Evolutionary conservation across 164 flowering plant genomes (phyloP).

Genomic region (Macadamia tetraphylla): DNA sequence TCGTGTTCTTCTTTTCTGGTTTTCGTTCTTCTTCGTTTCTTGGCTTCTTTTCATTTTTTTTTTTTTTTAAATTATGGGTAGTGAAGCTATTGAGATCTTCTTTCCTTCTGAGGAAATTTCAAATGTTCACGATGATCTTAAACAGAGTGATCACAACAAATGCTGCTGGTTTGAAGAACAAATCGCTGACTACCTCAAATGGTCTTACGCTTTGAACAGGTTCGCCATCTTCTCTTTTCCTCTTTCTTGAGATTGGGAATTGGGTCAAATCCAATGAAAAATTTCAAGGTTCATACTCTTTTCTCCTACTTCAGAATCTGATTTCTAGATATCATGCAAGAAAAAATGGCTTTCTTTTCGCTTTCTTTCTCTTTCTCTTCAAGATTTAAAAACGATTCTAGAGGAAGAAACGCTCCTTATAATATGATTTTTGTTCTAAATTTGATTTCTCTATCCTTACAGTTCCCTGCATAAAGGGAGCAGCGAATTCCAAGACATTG

Average conservation of each 20-base stretch:
- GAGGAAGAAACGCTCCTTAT: too few species aligned
- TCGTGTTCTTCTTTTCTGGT: not conserved
- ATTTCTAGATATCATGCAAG: too few species aligned
- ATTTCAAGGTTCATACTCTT: not conserved
- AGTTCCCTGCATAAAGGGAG: constrained; percentile 57
- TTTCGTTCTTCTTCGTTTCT: not conserved
- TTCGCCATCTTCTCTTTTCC: constrained; percentile 8
- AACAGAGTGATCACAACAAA: constrained; percentile 2
- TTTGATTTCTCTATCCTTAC: not conserved
- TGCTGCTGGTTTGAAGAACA: constrained; percentile 74
- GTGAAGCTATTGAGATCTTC: constrained; percentile 47
- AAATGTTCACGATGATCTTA: constrained; percentile 4
- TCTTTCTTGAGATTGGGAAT: not conserved
- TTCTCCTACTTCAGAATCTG: not conserved
- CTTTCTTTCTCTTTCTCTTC: too few species aligned
- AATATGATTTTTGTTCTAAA: not conserved
- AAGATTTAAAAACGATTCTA: too few species aligned
- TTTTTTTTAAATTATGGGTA: constrained; percentile 24
- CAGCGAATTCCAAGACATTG: constrained; percentile 68
- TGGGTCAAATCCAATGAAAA: not conserved
- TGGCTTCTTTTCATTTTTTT: not conserved
- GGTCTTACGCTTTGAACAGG: constrained; percentile 84
- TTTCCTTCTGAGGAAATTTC: constrained; percentile 24
- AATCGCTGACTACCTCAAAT: constrained; percentile 68
- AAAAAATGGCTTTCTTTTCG: too few species aligned